phyloP scores from a whole-genome alignment of 2,329 filamentous ascomycete genomes.

The Ophiosphaerella narmari region DNA sequence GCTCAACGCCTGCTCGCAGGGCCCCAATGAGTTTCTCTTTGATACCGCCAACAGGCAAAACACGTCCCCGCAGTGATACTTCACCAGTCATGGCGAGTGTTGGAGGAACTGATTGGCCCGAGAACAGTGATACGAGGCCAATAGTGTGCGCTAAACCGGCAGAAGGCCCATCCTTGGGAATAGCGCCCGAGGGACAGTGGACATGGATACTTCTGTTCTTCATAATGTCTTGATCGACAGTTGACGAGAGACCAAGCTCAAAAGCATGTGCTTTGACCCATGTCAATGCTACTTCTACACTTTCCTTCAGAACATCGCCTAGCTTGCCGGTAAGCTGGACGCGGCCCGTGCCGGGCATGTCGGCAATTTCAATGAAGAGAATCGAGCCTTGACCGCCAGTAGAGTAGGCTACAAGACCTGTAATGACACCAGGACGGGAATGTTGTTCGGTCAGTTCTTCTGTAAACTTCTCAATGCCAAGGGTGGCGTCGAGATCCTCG shows the following conservation, averaged over 20 bases:
- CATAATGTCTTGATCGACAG: slow-evolving; percentile 90
- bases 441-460: slow-evolving; percentile 92
- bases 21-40: slow-evolving; percentile 99
- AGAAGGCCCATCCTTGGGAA: slow-evolving; percentile 85
- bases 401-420: slow-evolving; percentile 92
- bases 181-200: slow-evolving; percentile 91
- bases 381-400: slow-evolving; percentile 91
- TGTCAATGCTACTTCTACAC: slow-evolving; percentile 90
- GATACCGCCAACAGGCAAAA: slow-evolving; percentile 94
- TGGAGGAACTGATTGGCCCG: slow-evolving; percentile 81
- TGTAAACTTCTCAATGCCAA: slow-evolving; percentile 91
- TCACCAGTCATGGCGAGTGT: slow-evolving; percentile 93
- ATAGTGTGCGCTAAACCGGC: slow-evolving; percentile 94
- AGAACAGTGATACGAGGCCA: slow-evolving; percentile 88
- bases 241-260: slow-evolving; percentile 80
- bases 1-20: slow-evolving; percentile 89
- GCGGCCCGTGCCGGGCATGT: slow-evolving; percentile 91
- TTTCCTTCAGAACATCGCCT: slow-evolving; percentile 95
- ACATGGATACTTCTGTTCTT: slow-evolving; percentile 92
- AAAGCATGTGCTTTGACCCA: slow-evolving; percentile 98
- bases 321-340: slow-evolving; percentile 96
- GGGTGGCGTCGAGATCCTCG: slow-evolving; percentile 83
- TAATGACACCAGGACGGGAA: slow-evolving; percentile 85
- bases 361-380: slow-evolving; percentile 95
- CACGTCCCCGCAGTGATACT: slow-evolving; percentile 79